Evolutionary conservation across 139 green algal species (phyloP), one percentile per base, ranked within the genome.

Genomic region (Micromonas commoda): DNA sequence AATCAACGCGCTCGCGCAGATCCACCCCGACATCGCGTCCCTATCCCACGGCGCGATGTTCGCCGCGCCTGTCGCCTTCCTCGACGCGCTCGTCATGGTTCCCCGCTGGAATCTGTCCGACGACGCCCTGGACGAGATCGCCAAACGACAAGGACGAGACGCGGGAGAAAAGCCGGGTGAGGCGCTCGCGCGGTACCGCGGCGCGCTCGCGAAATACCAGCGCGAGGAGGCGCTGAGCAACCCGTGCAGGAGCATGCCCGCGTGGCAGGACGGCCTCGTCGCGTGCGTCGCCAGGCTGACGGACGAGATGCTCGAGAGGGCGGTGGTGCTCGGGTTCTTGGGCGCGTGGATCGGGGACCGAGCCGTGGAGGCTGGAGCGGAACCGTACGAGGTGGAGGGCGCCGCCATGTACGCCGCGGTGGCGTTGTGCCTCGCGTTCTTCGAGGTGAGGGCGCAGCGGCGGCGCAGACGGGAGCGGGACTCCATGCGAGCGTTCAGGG

Each of bases 301-400:
- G 68, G 68, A 75, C 37, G 37, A 60, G 68, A 63, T 75, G 37
- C 16, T 71, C 26, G 64, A 71, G 29, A 26, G 64, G 28, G 68
- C 37, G 68, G 37, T 60, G 20, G 68, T 75, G 26, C 23, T 75
- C 1, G 35, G 37, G 24, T 38, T 39, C 20, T 31, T 70, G 5
- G 24, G 28, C 63, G 53, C 31, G 37, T 75, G 68, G 68, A 63
- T 75, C 6, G 21, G 34, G 0, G 68, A 75, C 35, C 37, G 68
- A 64, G 68, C 23, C 37, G 68, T 75, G 2, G 68, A 75, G 68
- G 26, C 26, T 6, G 68, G 68, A 16, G 26, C 31, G 1, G 68
- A 75, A 37, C 37, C 38, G 68, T 75, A 75, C 68, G 68, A 75
- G 21, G 38, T 32, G 21, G 68, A 75, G 29, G 23, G 13, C 1